Evolutionary conservation across 768 basidiomycete species (phyloP).

Genomic region (Amanita polypyramis): DNA sequence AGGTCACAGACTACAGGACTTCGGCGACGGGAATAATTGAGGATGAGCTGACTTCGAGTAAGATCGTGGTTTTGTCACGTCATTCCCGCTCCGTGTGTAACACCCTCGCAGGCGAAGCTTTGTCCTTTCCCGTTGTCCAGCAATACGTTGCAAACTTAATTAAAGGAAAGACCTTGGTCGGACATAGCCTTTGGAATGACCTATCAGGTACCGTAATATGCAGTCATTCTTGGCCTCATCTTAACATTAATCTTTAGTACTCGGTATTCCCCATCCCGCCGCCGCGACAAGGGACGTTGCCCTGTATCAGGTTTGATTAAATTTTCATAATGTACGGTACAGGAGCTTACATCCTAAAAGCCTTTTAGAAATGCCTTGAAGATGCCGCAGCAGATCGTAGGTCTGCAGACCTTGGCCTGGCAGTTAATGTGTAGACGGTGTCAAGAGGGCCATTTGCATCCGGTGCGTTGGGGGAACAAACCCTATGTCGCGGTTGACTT

Average conservation of each 20-base stretch:
- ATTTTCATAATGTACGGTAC: neutral
- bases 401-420: constrained; percentile 74
- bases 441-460: constrained; percentile 61
- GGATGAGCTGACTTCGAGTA: constrained; percentile 29
- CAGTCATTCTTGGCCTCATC: neutral
- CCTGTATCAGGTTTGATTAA: constrained; percentile 42
- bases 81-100: constrained; percentile 1
- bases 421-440: constrained; percentile 73
- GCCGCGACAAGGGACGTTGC: constrained; percentile 74
- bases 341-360: constrained; percentile 16
- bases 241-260: constrained; percentile 31
- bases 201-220: constrained; percentile 47
- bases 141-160: constrained; percentile 53
- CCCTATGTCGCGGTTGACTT: constrained; percentile 6
- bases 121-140: constrained; percentile 55
- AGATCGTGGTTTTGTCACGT: constrained; percentile 10
- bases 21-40: constrained; percentile 44
- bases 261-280: constrained; percentile 74
- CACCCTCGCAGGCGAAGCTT: constrained; percentile 32
- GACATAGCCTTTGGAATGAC: constrained; percentile 75
- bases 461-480: constrained; percentile 35
- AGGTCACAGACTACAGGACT: constrained; percentile 68
- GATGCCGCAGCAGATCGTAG: constrained; percentile 55
- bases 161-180: constrained; percentile 62
- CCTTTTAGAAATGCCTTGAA: constrained; percentile 69